Base-by-base conservation (phyloP, 148 eudicot species). In the Agrostemma githago region DNA sequence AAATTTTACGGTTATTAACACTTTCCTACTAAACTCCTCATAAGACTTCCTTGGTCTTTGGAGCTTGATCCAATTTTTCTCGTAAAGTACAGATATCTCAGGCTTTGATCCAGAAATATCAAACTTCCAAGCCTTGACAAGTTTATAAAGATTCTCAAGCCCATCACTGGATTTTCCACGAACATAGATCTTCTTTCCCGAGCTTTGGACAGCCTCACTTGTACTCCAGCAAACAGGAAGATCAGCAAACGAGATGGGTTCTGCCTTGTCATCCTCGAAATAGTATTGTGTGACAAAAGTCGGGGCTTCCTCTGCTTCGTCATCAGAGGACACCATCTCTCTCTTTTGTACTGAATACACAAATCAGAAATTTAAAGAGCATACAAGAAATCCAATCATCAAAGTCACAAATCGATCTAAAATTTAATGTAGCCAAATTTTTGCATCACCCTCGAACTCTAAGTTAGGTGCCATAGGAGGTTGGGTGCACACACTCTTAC, bases 81-180 rank as follows among this genome's bases (percentile, higher is more conserved):
- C 84, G 2, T 85, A 81, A 20, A 91, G 84, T 66, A 91, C 98
- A 5, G 83, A 88, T 62, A 91, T 84, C 82, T 84, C 91, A 2
- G 92, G 91, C 74, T 75, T 85, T 67, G 61, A 37, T 40, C 71
- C 71, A 4, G 86, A 83, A 48, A 88, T 70, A 80, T 91, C 91
- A 75, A 88, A 91, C 72, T 79, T 94, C 98, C 97, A 94, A 11
- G 97, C 93, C 58, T 53, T 79, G 64, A 91, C 97, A 59, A 82
- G 87, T 82, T 83, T 82, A 62, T 75, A 88, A 34, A 89, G 80
- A 67, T 78, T 79, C 66, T 79, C 82, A 78, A 89, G 89, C 76
- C 98, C 95, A 72, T 83, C 80, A 78, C 87, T 90, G 26, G 87
- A 70, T 19, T 73, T 84, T 26, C 98, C 98, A 46, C 68, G 76